Evolutionary conservation across 2,329 filamentous ascomycete genomes (phyloP).

Genomic region (Alternaria longipes): DNA sequence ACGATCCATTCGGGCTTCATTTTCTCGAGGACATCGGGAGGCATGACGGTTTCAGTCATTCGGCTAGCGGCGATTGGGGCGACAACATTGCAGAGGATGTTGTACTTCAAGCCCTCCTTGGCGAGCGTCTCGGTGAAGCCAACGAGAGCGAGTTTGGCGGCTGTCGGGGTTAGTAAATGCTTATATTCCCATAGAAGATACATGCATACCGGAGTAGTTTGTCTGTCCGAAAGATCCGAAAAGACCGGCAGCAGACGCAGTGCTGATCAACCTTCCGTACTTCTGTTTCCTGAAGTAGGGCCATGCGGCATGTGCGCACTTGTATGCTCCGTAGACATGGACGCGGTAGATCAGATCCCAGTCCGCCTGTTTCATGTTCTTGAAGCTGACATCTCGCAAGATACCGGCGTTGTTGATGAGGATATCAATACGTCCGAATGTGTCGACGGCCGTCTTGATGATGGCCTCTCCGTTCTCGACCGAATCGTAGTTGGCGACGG

Average conservation of each 20-base stretch:
- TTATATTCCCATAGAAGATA: neutral
- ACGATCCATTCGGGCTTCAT: constrained; percentile 96
- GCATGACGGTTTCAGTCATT: constrained; percentile 96
- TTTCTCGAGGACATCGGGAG: constrained; percentile 85
- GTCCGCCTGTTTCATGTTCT: constrained; percentile 97
- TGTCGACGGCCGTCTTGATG: constrained; percentile 85
- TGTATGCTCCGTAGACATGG: constrained; percentile 93
- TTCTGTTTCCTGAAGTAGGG: constrained; percentile 98
- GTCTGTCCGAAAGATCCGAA: constrained; percentile 96
- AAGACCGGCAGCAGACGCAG: constrained; percentile 91
- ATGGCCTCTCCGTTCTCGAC: constrained; percentile 94
- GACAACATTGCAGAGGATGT: constrained; percentile 94
- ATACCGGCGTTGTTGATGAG: constrained; percentile 99
- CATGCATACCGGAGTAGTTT: constrained; percentile 80
- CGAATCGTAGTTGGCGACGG: constrained; percentile 95
- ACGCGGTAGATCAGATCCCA: constrained; percentile 96
- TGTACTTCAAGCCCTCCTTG: constrained; percentile 98
- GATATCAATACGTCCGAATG: constrained; percentile 87
- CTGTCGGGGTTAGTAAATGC: constrained; percentile 54
- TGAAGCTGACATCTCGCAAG: constrained; percentile 93
- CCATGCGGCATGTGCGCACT: constrained; percentile 94
- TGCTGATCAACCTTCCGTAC: constrained; percentile 96
- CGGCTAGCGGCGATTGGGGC: constrained; percentile 93
- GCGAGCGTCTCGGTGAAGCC: constrained; percentile 98
- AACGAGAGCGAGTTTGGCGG: constrained; percentile 93